These are phyloP conservation scores for Dryas integrifolia DNA, from an alignment of 331 rosid genomes.

Conservation along the genomic window DNA sequence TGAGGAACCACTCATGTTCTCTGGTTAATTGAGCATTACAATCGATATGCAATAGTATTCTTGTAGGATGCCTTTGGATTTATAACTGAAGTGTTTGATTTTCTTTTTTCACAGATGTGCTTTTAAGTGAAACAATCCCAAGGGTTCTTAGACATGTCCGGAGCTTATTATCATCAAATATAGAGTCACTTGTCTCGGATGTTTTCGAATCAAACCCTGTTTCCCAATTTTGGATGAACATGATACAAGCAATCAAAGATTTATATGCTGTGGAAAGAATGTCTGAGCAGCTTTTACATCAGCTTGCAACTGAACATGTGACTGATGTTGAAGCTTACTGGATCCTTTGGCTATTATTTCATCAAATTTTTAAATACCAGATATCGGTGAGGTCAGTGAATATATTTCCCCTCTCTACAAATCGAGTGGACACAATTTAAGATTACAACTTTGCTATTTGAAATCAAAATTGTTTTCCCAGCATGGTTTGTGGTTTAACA, in stretches of 20 bases:
- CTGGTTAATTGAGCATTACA: slow-evolving; percentile 1
- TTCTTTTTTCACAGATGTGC: slow-evolving; percentile 56
- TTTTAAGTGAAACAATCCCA: slow-evolving; percentile 54
- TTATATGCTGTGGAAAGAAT: slow-evolving; percentile 68
- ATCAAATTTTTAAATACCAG: slow-evolving; percentile 42
- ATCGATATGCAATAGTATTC: slow-evolving; percentile 16
- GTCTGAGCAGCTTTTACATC: slow-evolving; percentile 74
- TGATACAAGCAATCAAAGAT: slow-evolving; percentile 69
- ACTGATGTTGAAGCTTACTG: slow-evolving; percentile 81
- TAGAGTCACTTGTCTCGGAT: slow-evolving; percentile 35
- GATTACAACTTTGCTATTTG: neutral
- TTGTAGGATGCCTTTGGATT: slow-evolving; percentile 14
- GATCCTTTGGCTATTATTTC: slow-evolving; percentile 81
- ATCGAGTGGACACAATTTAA: neutral
- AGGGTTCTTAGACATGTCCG: slow-evolving; percentile 52
- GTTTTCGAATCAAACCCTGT: slow-evolving; percentile 46
- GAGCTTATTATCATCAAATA: slow-evolving; percentile 42
- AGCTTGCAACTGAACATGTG: slow-evolving; percentile 51
- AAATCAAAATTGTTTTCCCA: neutral
- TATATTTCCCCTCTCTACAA: slow-evolving; percentile 13
- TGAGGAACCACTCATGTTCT: neutral
- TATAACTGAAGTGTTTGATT: slow-evolving; percentile 25
- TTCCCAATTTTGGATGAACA: slow-evolving; percentile 64
- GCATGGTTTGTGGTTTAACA: neutral
- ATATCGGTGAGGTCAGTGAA: slow-evolving; percentile 67